Percentiles rank a stretch among this genome's conserved stretches.
Evolutionary conservation across 148 eudicot genomes (phyloP).

Genomic region (Drosera capensis): DNA sequence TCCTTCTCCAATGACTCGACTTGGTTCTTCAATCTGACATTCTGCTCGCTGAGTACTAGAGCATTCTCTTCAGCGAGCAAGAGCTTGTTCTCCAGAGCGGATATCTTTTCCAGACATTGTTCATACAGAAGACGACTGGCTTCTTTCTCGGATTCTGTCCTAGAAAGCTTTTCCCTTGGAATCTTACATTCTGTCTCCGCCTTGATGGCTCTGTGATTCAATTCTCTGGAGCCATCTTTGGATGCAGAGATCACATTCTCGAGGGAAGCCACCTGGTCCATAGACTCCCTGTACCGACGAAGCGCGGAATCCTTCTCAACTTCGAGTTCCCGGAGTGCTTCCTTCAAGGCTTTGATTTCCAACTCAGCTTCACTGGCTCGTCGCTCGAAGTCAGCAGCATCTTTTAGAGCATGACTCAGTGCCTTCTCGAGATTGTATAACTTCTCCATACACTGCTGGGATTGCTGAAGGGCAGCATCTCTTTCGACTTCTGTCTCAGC

Average conservation of each 20-base stretch:
- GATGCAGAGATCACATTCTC: slow-evolving; percentile 34
- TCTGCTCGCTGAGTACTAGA: slow-evolving; percentile 23
- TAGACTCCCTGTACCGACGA: slow-evolving; percentile 22
- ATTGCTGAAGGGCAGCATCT: slow-evolving; percentile 33
- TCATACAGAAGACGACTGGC: slow-evolving; percentile 25
- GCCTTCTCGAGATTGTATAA: slow-evolving; percentile 45
- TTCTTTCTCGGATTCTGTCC: slow-evolving; percentile 42
- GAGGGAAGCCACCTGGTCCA: slow-evolving; percentile 31
- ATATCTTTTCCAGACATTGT: slow-evolving; percentile 37
- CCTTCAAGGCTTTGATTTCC: slow-evolving; percentile 52
- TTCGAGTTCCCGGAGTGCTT: slow-evolving; percentile 36
- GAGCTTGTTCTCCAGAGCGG: slow-evolving; percentile 41
- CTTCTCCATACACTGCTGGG: slow-evolving; percentile 45
- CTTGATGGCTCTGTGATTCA: slow-evolving; percentile 22
- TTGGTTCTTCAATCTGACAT: slow-evolving; percentile 47
- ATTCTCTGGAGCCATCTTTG: slow-evolving; percentile 24
- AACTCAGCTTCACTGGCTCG: slow-evolving; percentile 32
- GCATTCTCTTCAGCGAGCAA: slow-evolving; percentile 29
- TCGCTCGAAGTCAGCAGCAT: slow-evolving; percentile 31
- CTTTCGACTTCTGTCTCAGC: slow-evolving; percentile 41
- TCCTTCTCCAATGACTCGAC: slow-evolving; percentile 37
- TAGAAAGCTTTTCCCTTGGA: slow-evolving; percentile 42
- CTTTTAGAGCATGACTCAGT: slow-evolving; percentile 29
- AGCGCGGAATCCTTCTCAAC: slow-evolving; percentile 45
- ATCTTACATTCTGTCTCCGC: slow-evolving; percentile 33